Evolutionary conservation across 2,329 filamentous ascomycete species (phyloP), one percentile per base, ranked within the genome.

Genomic region (Fusarium sp.): DNA sequence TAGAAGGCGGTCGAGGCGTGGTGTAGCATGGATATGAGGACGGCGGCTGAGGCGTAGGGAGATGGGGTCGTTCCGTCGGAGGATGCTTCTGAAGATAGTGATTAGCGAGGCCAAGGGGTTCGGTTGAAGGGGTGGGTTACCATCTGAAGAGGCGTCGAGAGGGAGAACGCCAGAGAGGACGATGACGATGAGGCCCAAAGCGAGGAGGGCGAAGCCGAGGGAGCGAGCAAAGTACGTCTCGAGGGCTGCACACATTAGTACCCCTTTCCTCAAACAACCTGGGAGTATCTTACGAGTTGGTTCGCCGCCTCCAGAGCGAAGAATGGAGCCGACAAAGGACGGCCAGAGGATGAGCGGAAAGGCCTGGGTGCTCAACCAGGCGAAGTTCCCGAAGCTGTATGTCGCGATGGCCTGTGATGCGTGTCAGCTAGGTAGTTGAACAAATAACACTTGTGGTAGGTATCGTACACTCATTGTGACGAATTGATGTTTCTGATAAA

Each of bases 221-320:
- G 88, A 90, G 47, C 93, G 92, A 61, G 90, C 90, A 81, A 95
- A 91, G 86, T 96, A 96, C 65, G 89, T 83, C 82, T 95, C 93
- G 35, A 94, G 85, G 27, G 69, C 78, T 79, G n/a, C n/a, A 40
- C 84, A n/a, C 22, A 2, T 35, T 7, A 52, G 25, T 12, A 22
- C 22, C 22, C 33, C 2, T 14, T 58, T 38, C 4, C 22, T 58
- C 25, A 12, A 15, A 40, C 3, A 11, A 22, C 17, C 20, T 37
- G 10, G 14, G 45, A 30, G 3, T 4, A 17, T 70, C 82, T 47
- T 38, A 85, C 84, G 67, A 63, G 78, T 82, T 15, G 80, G 71
- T 17, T 71, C 66, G 15, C 81, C 79, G 62, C 79, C 76, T 25
- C 83, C 81, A 1, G 77, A 71, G 1, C 80, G 79, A 7, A 89